Conservation (phyloP, 208 protist species). For the Trypanosoma conorhini region DNA sequence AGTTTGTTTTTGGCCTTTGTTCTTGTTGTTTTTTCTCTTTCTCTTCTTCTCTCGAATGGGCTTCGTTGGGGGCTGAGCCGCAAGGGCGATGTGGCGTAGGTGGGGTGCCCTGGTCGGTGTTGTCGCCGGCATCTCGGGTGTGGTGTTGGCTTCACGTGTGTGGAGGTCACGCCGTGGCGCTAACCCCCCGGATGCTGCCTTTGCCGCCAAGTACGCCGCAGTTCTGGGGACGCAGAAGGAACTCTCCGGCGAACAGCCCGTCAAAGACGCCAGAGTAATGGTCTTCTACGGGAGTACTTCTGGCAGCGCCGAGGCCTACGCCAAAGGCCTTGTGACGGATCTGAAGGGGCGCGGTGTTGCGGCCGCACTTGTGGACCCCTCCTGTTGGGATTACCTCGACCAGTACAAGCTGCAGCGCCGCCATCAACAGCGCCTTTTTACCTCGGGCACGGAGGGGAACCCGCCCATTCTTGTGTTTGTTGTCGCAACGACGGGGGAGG, state of each 20-base stretch:
- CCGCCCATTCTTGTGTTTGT: conserved; percentile 48
- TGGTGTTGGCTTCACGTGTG: conserved; percentile 6
- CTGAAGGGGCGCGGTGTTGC: conserved; percentile 55
- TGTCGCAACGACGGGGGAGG: conserved; percentile 67
- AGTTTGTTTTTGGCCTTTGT: neutral
- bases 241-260: neutral
- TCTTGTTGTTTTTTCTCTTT: conserved; percentile 9
- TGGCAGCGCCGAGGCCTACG: conserved; percentile 68
- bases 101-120: conserved; percentile 10
- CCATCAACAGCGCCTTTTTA: conserved; percentile 12
- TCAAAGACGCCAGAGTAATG: conserved; percentile 33
- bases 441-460: neutral
- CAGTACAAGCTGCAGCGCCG: conserved; percentile 13
- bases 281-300: conserved; percentile 73
- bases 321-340: conserved; percentile 52
- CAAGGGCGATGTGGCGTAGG: conserved; percentile 13
- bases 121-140: conserved; percentile 7
- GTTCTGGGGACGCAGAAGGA: conserved; percentile 10
- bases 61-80: conserved; percentile 11
- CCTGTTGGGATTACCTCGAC: conserved; percentile 48
- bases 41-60: conserved; percentile 16
- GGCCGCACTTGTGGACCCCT: conserved; percentile 59
- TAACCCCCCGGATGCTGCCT: neutral
- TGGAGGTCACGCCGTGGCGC: conserved; percentile 4
- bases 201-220: conserved; percentile 24